Percentiles rank a stretch among this genome's conserved stretches.
These are phyloP conservation scores for Lanmaoa pseudosensibilis DNA, from an alignment of 768 basidiomycete species.

Conservation along the genomic window DNA sequence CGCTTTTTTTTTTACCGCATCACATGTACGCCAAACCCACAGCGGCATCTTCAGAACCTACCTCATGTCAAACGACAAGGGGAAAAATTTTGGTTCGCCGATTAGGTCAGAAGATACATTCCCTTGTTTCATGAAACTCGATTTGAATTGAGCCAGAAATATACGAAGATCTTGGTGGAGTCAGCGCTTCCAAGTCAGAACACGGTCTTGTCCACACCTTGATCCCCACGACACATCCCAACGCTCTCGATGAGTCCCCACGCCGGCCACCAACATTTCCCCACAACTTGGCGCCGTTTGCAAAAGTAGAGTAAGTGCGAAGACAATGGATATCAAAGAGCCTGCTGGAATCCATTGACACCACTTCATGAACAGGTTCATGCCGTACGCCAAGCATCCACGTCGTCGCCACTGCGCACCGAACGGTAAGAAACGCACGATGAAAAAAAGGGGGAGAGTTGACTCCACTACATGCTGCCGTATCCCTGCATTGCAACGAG, in stretches of 20 bases:
- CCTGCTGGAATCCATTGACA: neutral
- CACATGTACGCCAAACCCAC: neutral
- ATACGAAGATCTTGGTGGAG: neutral
- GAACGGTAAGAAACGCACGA: neutral
- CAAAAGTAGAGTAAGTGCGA: neutral
- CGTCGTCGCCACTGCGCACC: neutral
- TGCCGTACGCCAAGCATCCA: neutral
- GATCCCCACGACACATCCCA: neutral
- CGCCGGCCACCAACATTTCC: neutral
- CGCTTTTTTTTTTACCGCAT: neutral
- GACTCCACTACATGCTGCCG: slow-evolving; percentile 9
- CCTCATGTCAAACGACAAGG: slow-evolving; percentile 1
- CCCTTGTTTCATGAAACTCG: neutral
- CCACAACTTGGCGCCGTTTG: neutral
- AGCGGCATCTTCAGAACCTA: neutral
- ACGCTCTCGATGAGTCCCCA: neutral
- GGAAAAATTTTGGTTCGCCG: neutral
- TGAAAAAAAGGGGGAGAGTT: neutral
- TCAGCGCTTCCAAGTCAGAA: neutral
- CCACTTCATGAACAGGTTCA: neutral
- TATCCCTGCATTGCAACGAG: neutral
- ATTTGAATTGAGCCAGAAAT: neutral
- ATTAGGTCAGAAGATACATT: slow-evolving; percentile 2
- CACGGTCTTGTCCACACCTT: neutral
- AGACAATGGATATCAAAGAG: neutral